Evolutionary conservation across 2,329 filamentous ascomycete genomes (phyloP), one percentile per base, ranked within the genome.

Genomic region (Lasiodiplodia sp.): DNA sequence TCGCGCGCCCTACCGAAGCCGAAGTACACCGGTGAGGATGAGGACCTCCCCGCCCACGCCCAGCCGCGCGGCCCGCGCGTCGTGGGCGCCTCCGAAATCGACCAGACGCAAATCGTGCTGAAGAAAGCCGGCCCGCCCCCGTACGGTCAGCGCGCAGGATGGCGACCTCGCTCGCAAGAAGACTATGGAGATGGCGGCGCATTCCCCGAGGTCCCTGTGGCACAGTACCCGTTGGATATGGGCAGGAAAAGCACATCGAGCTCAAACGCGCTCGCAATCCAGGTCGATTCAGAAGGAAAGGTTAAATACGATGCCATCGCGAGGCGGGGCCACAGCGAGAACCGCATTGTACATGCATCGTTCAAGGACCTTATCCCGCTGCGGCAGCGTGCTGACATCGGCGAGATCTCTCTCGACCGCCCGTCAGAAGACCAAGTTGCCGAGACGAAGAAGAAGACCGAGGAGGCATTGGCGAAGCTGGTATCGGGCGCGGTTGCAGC

Each of bases 311-410:
- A 97, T 79, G 94, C 94, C 66, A 97, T 99, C 76, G 95, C 95
- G 64, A 87, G 91, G 75, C 92, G 95, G 76, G 96, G 96, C 16
- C 96, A 99, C 79, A 87, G 87, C 77, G 93, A 94, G 23, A 89
- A 88, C 70, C 87, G 94, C 62, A 92, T 97, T 72, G 90, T 99
- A 12, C 96, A 99, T 80, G 91, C 96, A 23, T 97, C 92, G 10
- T 99, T 99, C 84, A 97, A 97, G 79, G 96, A 98, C 75, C 84
- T 99, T 63, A 99, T 99, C 71, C 96, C 96, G 7, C 86, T 99
- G 70, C 89, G 96, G 70, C 94, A 98, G 80, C 91, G 93, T 72
- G 96, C 96, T 71, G 92, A 98, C 81, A 92, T 93, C 44, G 96
- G 96, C 69, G 94, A 98, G 77, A 89, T 99, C 72, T 93, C 94